Evolutionary conservation across 73 alveolate species (phyloP), one percentile per base, ranked within the genome.

Genomic region (Durusdinium trenchii): DNA sequence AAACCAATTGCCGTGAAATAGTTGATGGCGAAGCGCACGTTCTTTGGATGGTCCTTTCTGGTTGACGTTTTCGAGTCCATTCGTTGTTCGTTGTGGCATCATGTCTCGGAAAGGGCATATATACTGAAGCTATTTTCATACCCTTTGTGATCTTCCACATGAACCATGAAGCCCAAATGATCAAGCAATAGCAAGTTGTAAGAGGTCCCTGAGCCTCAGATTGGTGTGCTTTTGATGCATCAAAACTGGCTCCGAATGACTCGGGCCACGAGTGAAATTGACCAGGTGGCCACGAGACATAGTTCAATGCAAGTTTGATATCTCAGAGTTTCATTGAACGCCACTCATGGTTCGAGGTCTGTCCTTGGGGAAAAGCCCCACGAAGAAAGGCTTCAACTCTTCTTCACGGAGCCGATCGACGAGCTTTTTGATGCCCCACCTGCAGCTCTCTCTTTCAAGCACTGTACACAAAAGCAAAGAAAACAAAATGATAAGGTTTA

Each of bases 1-100:
- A 99, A 99, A 20, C 99, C 99, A 95, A 99, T 99, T 47, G 99
- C 99, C 32, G 99, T 99, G 99, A 99, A 99, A 99, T 99, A 99
- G 99, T 99, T 99, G 96, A 99, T 99, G 60, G 99, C 99, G 99
- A 99, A 99, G 96, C 99, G 99, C 69, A 99, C 99, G 99, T 99
- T 99, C 99, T 99, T 99, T 0, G 99, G 99, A 83, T 99, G 99
- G 96, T 99, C 99, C 97, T 99, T 96, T 43, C 99, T 45, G 12
- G 40, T 9, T 28, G 84, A n/a, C n/a, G n/a, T n/a, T n/a, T n/a
- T n/a, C n/a, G n/a, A n/a, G n/a, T n/a, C n/a, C n/a, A 42, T 36
- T 42, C 23, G 12, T 23, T 57, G 99, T 12, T 12, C 5, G 75
- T 99, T 57, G 69, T 12, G 69, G 23, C 12, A 12, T 57, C 69